phyloP scores from a whole-genome alignment of 176 grass and related monocot species.

The Olyra latifolia region DNA sequence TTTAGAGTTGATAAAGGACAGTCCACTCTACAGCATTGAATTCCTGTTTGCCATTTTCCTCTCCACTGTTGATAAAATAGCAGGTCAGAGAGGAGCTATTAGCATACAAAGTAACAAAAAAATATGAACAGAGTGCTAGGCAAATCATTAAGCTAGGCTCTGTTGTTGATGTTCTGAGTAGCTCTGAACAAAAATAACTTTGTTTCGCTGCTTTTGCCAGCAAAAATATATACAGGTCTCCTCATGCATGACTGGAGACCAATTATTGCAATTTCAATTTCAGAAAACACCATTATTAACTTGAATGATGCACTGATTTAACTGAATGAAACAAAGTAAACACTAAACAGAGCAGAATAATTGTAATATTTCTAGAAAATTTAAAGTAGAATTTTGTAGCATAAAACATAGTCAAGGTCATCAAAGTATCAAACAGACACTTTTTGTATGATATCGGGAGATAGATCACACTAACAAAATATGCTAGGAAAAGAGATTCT shows the following conservation, averaged over 20 bases:
- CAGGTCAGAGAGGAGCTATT: constrained; percentile 10
- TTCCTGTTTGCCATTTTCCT: constrained; percentile 98
- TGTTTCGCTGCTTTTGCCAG: background rate
- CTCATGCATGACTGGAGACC: background rate
- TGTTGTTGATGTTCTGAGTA: background rate
- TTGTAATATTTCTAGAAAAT: background rate
- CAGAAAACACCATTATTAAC: background rate
- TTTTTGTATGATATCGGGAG: background rate
- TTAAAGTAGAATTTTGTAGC: background rate
- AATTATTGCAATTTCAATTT: background rate
- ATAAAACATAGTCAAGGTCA: background rate
- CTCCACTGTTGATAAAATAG: constrained; percentile 68
- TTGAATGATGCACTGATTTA: constrained; percentile 10
- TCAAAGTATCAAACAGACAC: constrained; percentile 17
- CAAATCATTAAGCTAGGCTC: background rate
- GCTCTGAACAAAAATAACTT: background rate
- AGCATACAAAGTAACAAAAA: background rate
- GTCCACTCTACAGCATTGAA: constrained; percentile 79
- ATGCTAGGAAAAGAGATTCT: background rate
- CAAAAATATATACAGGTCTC: constrained; percentile 13
- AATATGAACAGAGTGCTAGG: background rate
- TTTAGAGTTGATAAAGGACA: constrained; percentile 75
- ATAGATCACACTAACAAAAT: constrained; percentile 9
- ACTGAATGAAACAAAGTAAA: background rate
- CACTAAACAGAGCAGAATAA: constrained; percentile 1